These are phyloP conservation scores for Pichia sp. DNA, from an alignment of 1,139 yeast species.

Conservation along the genomic window DNA sequence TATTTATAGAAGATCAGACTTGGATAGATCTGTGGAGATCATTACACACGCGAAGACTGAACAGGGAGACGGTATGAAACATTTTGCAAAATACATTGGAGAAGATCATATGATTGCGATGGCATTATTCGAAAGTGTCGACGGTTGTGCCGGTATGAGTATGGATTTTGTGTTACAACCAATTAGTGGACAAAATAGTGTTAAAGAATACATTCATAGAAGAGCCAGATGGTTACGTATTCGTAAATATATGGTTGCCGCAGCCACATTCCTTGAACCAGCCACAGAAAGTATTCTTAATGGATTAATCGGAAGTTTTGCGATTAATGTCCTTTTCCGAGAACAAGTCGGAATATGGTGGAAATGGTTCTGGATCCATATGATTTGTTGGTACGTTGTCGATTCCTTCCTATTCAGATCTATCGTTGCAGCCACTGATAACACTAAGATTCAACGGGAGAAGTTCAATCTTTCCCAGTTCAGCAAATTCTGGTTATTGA, in stretches of 20 bases:
- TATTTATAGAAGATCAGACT: constrained; percentile 65
- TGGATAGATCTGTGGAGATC: constrained; percentile 60
- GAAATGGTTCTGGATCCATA: constrained; percentile 49
- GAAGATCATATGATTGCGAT: constrained; percentile 94
- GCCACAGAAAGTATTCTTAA: constrained; percentile 75
- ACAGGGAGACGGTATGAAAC: constrained; percentile 52
- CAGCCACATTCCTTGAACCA: constrained; percentile 85
- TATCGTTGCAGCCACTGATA: constrained; percentile 35
- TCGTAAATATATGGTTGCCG: constrained; percentile 84
- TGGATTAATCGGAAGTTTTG: constrained; percentile 67
- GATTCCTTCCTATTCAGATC: constrained; percentile 61
- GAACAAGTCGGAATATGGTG: constrained; percentile 19
- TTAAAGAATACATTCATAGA: constrained; percentile 60
- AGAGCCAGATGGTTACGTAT: constrained; percentile 86
- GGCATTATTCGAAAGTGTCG: constrained; percentile 70
- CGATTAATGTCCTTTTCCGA: constrained; percentile 46
- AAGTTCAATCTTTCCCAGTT: constrained; percentile 16
- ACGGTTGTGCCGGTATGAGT: constrained; percentile 74
- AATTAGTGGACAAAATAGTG: constrained; percentile 47
- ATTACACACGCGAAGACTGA: constrained; percentile 21
- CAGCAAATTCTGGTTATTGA: constrained; percentile 54
- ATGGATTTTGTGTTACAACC: constrained; percentile 84
- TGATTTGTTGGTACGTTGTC: constrained; percentile 58
- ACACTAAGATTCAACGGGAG: background rate
- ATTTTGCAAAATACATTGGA: constrained; percentile 81